A percentile compares a stretch with the other conserved stretches of the same genome.
phyloP scores from a whole-genome alignment of 2,329 filamentous ascomycete species.

The Beauveria varroae region DNA sequence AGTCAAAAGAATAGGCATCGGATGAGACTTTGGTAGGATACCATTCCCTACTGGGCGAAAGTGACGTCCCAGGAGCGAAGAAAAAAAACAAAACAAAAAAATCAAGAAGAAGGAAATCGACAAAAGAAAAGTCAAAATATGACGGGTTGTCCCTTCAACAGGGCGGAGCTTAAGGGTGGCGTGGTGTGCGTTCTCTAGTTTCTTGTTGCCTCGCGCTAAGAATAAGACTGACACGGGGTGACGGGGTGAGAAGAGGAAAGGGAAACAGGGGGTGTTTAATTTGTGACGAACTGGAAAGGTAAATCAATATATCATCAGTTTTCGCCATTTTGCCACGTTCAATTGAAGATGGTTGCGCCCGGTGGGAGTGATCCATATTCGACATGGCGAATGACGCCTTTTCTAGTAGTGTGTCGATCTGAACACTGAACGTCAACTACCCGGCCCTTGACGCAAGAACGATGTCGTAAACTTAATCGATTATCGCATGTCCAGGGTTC shows the following conservation, averaged over 20 bases:
- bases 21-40: too few relatives aligned
- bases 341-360: not conserved
- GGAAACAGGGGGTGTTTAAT: not conserved
- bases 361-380: not conserved
- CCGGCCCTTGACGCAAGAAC: not conserved
- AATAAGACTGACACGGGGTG: not conserved
- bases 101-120: not conserved
- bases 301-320: not conserved
- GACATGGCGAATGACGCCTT: not conserved
- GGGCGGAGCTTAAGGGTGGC: not conserved
- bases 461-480: not conserved
- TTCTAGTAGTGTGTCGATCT: too few relatives aligned
- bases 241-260: not conserved
- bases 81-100: conserved; percentile 1
- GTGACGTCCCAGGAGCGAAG: not conserved
- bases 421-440: too few relatives aligned
- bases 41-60: not conserved
- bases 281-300: not conserved
- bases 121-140: not conserved
- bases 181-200: not conserved
- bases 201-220: conserved; percentile 7
- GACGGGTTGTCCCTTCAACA: not conserved
- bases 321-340: conserved; percentile 1
- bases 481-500: not conserved
- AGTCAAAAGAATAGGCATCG: not conserved